phyloP scores from a whole-genome alignment of 306 rosid genomes.

The Quercus wislizeni region DNA sequence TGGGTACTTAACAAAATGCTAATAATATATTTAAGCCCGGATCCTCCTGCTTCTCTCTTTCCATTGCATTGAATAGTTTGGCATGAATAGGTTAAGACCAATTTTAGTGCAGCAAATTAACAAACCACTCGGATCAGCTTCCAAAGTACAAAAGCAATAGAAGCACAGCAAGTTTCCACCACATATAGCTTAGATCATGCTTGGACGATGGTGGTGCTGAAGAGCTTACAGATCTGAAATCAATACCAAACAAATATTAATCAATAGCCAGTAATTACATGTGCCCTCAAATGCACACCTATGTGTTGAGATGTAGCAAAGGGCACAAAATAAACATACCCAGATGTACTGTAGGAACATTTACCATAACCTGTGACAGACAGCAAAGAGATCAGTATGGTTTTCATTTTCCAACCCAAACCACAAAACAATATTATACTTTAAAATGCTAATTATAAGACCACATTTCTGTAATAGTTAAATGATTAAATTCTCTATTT shows the following conservation, averaged over 20 bases:
- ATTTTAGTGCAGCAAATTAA: background rate
- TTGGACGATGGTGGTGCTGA: constrained; percentile 36
- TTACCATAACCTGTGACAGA: constrained; percentile 70
- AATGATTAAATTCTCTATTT: background rate
- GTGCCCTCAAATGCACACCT: background rate
- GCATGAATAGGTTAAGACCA: background rate
- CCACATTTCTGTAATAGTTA: no score
- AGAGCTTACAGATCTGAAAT: constrained; percentile 51
- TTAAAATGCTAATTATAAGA: no score
- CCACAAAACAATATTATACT: background rate
- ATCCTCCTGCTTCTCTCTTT: constrained; percentile 21
- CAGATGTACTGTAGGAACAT: constrained; percentile 55
- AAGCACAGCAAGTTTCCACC: constrained; percentile 42
- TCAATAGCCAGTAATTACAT: background rate
- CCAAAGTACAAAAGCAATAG: constrained; percentile 43
- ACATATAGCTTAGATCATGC: constrained; percentile 18
- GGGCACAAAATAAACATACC: constrained; percentile 42
- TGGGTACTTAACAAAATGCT: background rate
- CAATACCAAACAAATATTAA: background rate
- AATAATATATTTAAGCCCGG: constrained; percentile 19
- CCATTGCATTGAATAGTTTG: background rate
- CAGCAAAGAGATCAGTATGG: constrained; percentile 12
- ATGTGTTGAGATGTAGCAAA: background rate
- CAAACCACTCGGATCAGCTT: constrained; percentile 35
- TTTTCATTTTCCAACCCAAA: background rate